These are phyloP conservation scores for Calonectria naviculata DNA, from an alignment of 2,329 filamentous ascomycete species.

Conservation along the genomic window DNA sequence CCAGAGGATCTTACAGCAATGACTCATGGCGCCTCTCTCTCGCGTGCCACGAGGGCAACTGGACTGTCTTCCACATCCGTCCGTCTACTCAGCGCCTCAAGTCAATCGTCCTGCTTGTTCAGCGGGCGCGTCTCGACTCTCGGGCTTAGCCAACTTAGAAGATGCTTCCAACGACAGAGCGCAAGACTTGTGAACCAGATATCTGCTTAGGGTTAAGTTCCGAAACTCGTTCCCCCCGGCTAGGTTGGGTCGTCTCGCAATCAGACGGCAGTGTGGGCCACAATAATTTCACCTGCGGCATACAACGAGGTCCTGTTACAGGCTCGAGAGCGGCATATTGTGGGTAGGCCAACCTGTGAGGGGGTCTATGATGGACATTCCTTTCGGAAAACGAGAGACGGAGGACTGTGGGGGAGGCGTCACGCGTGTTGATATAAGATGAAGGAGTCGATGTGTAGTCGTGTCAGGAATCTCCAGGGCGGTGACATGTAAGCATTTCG, in stretches of 20 bases:
- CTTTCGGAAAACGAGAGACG: conserved; percentile 77
- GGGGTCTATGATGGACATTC: conserved; percentile 67
- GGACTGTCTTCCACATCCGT: conserved; percentile 64
- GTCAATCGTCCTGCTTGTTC: conserved; percentile 59
- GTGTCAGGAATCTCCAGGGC: conserved; percentile 22
- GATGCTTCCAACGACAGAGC: conserved; percentile 75
- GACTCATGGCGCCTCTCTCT: conserved; percentile 79
- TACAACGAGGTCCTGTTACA: conserved; percentile 65
- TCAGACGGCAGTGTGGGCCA: conserved; percentile 48
- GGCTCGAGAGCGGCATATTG: conserved; percentile 70
- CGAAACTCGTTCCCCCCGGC: conserved; percentile 73
- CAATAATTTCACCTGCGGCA: conserved; percentile 59
- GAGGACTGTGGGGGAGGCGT: conserved; percentile 85
- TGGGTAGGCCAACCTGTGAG: conserved; percentile 48
- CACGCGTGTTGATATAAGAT: conserved; percentile 62
- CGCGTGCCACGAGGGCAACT: conserved; percentile 65
- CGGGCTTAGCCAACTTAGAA: conserved; percentile 65
- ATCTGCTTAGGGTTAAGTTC: conserved; percentile 97
- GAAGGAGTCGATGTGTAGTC: conserved; percentile 58
- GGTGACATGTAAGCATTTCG: conserved; percentile 31
- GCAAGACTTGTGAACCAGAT: conserved; percentile 79
- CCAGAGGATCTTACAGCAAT: conserved; percentile 78
- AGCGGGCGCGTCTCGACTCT: conserved; percentile 53
- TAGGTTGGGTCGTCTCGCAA: conserved; percentile 53
- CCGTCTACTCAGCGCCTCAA: conserved; percentile 51